Base-by-base conservation (phyloP, 441 rosid species). In the Pelargonium myrrhifolium region DNA sequence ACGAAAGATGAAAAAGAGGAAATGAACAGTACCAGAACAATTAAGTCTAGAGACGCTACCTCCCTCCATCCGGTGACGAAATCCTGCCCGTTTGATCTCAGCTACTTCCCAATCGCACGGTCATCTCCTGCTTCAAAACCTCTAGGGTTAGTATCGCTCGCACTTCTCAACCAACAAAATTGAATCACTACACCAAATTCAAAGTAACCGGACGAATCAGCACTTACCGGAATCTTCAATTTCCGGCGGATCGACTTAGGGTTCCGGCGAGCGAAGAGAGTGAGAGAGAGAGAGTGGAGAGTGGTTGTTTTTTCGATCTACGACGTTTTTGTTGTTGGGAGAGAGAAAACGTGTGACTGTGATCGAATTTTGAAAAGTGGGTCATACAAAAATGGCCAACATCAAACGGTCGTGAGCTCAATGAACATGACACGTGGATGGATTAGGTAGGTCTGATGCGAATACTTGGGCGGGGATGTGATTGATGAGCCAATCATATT, bases 61-160 rank as follows among this genome's bases (percentile, higher is more conserved):
- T 92, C 99, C 99, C 99, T 95, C 99, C 99, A 95, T 95, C 76
- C 98, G 98, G 87, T 74, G 93, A 86, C 74, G 77, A 84, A 80
- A 83, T 80, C 84, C 87, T 21, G 78, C 75, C 85, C 82, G 86
- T 80, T 77, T 65, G 85, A 80, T 82, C 90, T 89, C 80, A 86
- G 71, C 76, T 86, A 79, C 72, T 83, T 77, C 82, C 75, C 75
- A 85, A 79, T 79, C 81, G 85, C 75, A 77, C 73, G 80, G 69
- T 79, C 93, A 86, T 89, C 90, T 80, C 83, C 81, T 77, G 75
- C 77, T 64, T 63, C 17, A 70, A 31, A 9, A 31, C 31, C 26
- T 64, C 76, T 71, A 63, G 67, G 70, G 68, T 51, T 64, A 55
- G 66, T 35, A 51, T 66, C 70, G 65, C 43, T 42, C 49, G 12